Base-by-base conservation (phyloP, 306 rosid species). In the Macrotyloma uniflorum region DNA sequence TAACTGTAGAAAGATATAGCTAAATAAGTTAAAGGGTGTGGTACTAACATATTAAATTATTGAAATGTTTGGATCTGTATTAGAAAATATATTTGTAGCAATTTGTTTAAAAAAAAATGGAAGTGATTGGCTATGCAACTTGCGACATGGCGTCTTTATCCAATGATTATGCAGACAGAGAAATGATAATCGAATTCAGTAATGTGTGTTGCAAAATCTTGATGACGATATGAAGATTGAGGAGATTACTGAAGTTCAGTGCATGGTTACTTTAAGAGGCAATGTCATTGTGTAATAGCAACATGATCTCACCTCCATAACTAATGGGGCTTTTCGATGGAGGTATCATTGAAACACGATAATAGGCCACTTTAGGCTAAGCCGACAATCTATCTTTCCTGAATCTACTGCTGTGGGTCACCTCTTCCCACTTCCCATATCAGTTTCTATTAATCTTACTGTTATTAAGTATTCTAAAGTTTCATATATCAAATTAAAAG, bases 201-300 rank as follows among this genome's bases (percentile, higher is more conserved):
- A 18, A 78, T 77, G 38, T 73, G 19, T 57, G 42, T 38, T 61
- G 45, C 43, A 75, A 35, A 78, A 85, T 62, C 58, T 70, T 40
- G 82, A 57, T 82, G 82, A 79, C 54, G 82, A 85, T 65, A 65
- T 47, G 45, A 57, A 67, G 80, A 85, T 73, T 23, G 0, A 51
- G 81, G 75, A 59, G 80, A 73, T 43, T 78, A 18, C 32, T 61
- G 84, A 74, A 75, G 66, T 82, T 79, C 80, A 85, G 57, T 79
- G 86, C 84, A 85, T 85, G 86, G 80, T 75, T 47, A 61, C 84
- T 82, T 85, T 82, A 85, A 82, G 89, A 75, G 86, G 53, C 80
- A 85, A 82, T 79, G 89, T 85, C 86, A 79, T 65, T 85, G 86
- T 85, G 84, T 65, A 85, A 82, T 64, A 85, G 84, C 80, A 82